Evolutionary conservation across 1,284 basidiomycete genomes (phyloP), one percentile per base, ranked within the genome.

Genomic region (Apiotrichum porosum): DNA sequence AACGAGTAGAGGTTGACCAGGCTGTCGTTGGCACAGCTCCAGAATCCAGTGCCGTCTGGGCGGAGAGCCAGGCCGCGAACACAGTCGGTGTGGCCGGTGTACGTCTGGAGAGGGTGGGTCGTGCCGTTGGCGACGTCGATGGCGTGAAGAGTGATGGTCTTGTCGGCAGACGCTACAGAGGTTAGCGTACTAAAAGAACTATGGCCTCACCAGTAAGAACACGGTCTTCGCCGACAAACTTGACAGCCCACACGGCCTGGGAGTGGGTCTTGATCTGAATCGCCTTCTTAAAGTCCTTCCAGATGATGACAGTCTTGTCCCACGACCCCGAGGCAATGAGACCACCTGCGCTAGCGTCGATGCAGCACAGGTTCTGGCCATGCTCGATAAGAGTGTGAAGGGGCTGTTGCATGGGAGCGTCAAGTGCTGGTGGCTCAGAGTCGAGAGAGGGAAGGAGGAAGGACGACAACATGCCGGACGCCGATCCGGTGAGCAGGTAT

Each of bases 301-400:
- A 99, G 0, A 99, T 83, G 72, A 88, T 88, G 18, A 90, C 94
- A 0, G 92, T 92, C 90, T 80, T 85, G 75, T 98, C 95, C 94
- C 94, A 98, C 51, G 90, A 94, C 18, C 94, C 94, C n/a, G 90
- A 93, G 47, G 94, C 83, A 52, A 94, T 83, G 48, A 81, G 78
- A 6, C 88, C 87, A 47, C 79, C 78, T 12, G 80, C 69, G 18
- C 81, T 80, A 6, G 82, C 80, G 65, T 89, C 80, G 52, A 99
- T 76, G 22, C 90, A 80, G 71, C 94, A 98, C 14, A 98, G 81
- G 65, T 98, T 98, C 45, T 86, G 84, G 6, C 81, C 80, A 71
- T 99, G 95, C 28, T 93, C 95, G 40, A 91, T 67, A 22, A 93
- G 79, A n/a, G 83, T 81, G 72, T 83, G 88, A 57, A 79, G 77